Evolutionary conservation across 352 stramenopile genomes (phyloP).

Genomic region (Blastocystis sp.): DNA sequence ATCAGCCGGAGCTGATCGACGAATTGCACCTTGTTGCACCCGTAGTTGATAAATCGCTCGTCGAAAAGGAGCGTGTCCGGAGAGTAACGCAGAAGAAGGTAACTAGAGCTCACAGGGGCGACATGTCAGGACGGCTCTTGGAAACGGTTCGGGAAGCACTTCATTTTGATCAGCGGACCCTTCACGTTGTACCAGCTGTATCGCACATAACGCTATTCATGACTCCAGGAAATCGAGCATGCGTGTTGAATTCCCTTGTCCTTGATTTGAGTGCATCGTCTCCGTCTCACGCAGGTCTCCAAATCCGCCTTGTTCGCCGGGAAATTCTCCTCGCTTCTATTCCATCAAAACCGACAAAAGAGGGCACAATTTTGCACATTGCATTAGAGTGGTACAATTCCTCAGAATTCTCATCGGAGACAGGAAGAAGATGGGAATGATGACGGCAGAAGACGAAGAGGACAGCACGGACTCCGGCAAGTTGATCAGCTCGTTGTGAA

Average conservation of each 20-base stretch:
- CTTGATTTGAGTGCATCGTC: background rate
- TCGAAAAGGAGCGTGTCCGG: conserved; percentile 36
- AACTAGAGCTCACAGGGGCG: background rate
- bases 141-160: conserved; percentile 48
- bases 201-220: conserved; percentile 37
- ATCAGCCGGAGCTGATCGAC: conserved; percentile 43
- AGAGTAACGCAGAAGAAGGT: conserved; percentile 31
- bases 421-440: conserved; percentile 35
- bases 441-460: conserved; percentile 19
- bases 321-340: background rate
- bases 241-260: conserved; percentile 27
- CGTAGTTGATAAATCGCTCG: conserved; percentile 65
- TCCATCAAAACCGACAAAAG: background rate
- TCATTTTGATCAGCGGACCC: conserved; percentile 2
- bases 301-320: conserved; percentile 40
- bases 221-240: background rate
- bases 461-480: conserved; percentile 6
- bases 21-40: conserved; percentile 64
- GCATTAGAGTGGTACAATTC: conserved; percentile 5
- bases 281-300: background rate
- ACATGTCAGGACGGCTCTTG: conserved; percentile 33
- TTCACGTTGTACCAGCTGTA: background rate
- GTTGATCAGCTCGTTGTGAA: conserved; percentile 2
- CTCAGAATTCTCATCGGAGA: background rate
- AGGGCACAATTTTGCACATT: conserved; percentile 17